These are phyloP conservation scores for Microdochium trichocladiopsis DNA, from an alignment of 2,329 filamentous ascomycete species.

Conservation along the genomic window DNA sequence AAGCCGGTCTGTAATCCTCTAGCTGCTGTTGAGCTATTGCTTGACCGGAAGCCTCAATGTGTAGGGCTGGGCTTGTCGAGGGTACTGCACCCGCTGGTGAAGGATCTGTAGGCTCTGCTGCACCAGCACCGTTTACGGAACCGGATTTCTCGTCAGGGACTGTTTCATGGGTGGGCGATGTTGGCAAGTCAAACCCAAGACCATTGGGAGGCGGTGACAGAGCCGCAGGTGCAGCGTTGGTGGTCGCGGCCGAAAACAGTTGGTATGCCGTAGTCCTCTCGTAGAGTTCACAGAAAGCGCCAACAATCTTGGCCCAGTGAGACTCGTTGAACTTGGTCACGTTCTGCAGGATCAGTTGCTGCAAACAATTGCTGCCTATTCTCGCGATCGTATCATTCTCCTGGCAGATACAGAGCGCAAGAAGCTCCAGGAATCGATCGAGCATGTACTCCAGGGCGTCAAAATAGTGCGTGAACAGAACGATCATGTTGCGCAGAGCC, in stretches of 20 bases:
- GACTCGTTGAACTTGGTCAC: slow-evolving; percentile 81
- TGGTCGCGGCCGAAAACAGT: slow-evolving; percentile 76
- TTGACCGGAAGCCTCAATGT: slow-evolving; percentile 10
- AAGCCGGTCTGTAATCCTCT: slow-evolving; percentile 81
- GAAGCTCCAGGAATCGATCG: slow-evolving; percentile 88
- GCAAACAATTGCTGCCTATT: slow-evolving; percentile 96
- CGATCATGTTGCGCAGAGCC: slow-evolving; percentile 95
- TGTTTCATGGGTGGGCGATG: slow-evolving; percentile 31
- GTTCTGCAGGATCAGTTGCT: slow-evolving; percentile 94
- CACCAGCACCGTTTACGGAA: slow-evolving; percentile 50
- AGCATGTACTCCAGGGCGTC: slow-evolving; percentile 96
- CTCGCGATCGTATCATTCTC: slow-evolving; percentile 98
- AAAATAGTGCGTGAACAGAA: slow-evolving; percentile 97
- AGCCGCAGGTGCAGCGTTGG: slow-evolving; percentile 40
- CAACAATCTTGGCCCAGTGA: slow-evolving; percentile 93
- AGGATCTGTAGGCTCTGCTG: slow-evolving; percentile 25
- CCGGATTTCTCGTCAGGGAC: slow-evolving; percentile 46
- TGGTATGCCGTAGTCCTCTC: slow-evolving; percentile 91
- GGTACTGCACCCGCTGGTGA: slow-evolving; percentile 11
- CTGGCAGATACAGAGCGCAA: slow-evolving; percentile 95
- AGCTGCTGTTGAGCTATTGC: slow-evolving; percentile 41
- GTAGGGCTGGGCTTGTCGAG: slow-evolving; percentile 10
- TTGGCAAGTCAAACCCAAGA: slow-evolving; percentile 37
- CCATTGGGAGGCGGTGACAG: slow-evolving; percentile 46
- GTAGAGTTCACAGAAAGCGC: slow-evolving; percentile 93